phyloP scores from a whole-genome alignment of 352 stramenopile species.

The Globisporangium okanoganense region DNA sequence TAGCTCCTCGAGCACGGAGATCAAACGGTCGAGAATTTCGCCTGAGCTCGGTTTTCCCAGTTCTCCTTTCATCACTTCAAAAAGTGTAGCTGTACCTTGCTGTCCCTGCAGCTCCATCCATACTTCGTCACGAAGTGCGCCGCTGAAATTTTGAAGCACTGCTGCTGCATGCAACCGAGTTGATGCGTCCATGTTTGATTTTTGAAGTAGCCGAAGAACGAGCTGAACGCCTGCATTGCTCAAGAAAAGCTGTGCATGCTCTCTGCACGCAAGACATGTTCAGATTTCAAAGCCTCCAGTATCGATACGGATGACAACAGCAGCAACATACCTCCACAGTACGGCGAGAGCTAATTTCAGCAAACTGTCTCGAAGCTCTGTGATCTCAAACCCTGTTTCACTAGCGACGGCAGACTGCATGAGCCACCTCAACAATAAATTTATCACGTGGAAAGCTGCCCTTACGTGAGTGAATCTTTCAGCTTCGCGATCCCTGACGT shows the following conservation, averaged over 20 bases:
- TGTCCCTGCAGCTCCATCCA: slow-evolving; percentile 2
- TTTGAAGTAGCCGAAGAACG: neutral
- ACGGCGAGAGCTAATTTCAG: slow-evolving; percentile 24
- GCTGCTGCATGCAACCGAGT: neutral
- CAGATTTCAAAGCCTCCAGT: neutral
- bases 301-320: neutral
- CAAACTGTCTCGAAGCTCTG: slow-evolving; percentile 11
- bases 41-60: neutral
- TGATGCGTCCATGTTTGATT: neutral
- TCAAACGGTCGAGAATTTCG: neutral
- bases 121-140: slow-evolving; percentile 3
- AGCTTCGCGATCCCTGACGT: neutral
- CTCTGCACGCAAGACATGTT: neutral
- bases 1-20: neutral
- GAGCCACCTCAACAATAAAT: neutral
- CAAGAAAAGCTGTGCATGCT: neutral
- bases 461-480: neutral
- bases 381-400: slow-evolving; percentile 1
- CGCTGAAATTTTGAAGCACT: neutral
- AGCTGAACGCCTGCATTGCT: neutral
- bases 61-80: neutral
- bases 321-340: slow-evolving; percentile 21
- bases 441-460: too few relatives aligned
- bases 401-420: slow-evolving; percentile 7
- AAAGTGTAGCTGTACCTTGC: slow-evolving; percentile 1